Evolutionary conservation across 169 alveolate genomes (phyloP).

Genomic region (Sarcocystis neurona): DNA sequence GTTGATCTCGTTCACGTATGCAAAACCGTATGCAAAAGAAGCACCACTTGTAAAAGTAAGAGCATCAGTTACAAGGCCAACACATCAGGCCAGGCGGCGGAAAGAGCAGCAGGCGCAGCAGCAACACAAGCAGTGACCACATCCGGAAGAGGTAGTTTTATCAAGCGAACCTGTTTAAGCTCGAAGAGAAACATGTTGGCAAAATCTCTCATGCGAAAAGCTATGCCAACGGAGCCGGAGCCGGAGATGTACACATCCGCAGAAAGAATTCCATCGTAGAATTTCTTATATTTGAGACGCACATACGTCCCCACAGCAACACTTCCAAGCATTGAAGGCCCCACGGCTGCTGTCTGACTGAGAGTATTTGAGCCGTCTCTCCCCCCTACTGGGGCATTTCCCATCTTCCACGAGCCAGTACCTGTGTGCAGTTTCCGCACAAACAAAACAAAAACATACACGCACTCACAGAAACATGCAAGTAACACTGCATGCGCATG

Average conservation of each 20-base stretch:
- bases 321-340: constrained; percentile 40
- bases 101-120: neutral
- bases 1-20: no score
- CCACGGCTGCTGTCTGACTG: constrained; percentile 64
- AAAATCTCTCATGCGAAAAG: constrained; percentile 77
- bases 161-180: constrained; percentile 69
- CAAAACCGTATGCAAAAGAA: no score
- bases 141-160: neutral
- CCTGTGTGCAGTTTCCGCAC: constrained; percentile 53
- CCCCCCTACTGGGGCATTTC: constrained; percentile 18
- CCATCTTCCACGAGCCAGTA: constrained; percentile 66
- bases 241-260: constrained; percentile 74
- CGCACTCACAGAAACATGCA: no score
- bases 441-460: neutral
- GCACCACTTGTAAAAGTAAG: neutral
- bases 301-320: constrained; percentile 74
- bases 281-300: constrained; percentile 72
- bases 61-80: neutral
- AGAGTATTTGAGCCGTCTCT: constrained; percentile 27
- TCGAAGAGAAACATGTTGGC: constrained; percentile 78
- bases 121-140: neutral
- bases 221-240: constrained; percentile 78
- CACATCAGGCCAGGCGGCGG: no score
- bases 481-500: no score
- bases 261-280: constrained; percentile 72